Conservation (phyloP, 768 basidiomycete species). For the Artomyces pyxidatus region DNA sequence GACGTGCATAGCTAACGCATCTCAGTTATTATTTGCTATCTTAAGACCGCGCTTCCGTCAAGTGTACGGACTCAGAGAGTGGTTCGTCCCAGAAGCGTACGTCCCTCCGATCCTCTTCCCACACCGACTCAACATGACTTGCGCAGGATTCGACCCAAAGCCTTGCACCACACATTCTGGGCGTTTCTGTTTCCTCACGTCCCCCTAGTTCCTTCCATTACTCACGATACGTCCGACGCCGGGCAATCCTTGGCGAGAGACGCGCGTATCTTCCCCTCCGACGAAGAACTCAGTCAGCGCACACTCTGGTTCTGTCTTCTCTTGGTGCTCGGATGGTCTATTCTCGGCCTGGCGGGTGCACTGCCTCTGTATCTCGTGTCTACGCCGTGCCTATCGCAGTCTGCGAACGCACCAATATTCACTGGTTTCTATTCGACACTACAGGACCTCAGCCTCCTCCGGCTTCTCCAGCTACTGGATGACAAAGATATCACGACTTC, state of each 20-base stretch:
- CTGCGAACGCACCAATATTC: constrained; percentile 34
- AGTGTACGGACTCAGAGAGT: constrained; percentile 64
- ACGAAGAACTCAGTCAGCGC: constrained; percentile 68
- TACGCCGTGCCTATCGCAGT: constrained; percentile 58
- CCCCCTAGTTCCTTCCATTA: constrained; percentile 53
- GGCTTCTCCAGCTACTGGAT: constrained; percentile 59
- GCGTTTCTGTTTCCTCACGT: constrained; percentile 67
- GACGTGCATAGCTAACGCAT: background rate
- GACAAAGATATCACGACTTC: constrained; percentile 26
- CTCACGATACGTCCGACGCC: constrained; percentile 47
- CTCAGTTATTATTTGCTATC: constrained; percentile 57
- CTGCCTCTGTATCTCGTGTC: constrained; percentile 67
- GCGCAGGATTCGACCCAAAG: constrained; percentile 53
- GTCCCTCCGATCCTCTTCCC: constrained; percentile 21
- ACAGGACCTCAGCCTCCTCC: constrained; percentile 69
- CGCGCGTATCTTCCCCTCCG: constrained; percentile 58
- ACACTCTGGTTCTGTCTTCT: constrained; percentile 58
- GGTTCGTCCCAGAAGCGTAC: constrained; percentile 69
- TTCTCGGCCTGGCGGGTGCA: constrained; percentile 61
- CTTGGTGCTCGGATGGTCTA: constrained; percentile 56
- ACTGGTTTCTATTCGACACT: constrained; percentile 59
- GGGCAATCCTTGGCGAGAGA: constrained; percentile 42
- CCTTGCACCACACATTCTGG: constrained; percentile 47
- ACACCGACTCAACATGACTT: constrained; percentile 11
- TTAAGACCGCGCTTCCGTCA: constrained; percentile 64